Evolutionary conservation across 1,284 basidiomycete species (phyloP).

Genomic region (Microbotryum violaceum): DNA sequence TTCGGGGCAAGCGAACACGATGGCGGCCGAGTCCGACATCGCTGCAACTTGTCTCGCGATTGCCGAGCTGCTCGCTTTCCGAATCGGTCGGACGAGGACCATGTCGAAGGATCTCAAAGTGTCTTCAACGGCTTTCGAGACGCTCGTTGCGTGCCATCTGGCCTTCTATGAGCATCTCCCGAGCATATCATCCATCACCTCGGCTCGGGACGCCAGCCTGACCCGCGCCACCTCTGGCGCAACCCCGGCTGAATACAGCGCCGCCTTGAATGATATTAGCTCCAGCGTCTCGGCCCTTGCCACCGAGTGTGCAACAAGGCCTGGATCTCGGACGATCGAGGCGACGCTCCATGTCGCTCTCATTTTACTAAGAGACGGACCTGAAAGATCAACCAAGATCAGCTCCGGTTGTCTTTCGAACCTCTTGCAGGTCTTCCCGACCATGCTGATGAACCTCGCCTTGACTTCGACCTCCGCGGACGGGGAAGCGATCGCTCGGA

Average conservation of each 20-base stretch:
- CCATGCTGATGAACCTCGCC: constrained; percentile 1
- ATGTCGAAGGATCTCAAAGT: constrained; percentile 3
- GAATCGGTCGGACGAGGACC: constrained; percentile 5
- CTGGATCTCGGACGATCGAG: not conserved
- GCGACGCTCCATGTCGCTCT: constrained; percentile 2
- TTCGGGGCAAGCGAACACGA: no score
- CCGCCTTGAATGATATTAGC: constrained; percentile 1
- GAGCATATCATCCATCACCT: not conserved
- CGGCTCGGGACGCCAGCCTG: constrained; percentile 6
- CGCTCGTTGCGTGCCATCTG: constrained; percentile 15
- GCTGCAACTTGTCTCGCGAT: constrained; percentile 3
- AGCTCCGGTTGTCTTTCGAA: constrained; percentile 15
- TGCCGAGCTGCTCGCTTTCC: constrained; percentile 3
- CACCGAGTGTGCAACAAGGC: not conserved
- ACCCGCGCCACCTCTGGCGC: not conserved
- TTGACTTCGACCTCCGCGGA: not conserved
- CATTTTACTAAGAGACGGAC: constrained; percentile 16
- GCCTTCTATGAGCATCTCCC: constrained; percentile 11
- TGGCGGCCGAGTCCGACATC: not conserved
- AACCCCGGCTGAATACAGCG: constrained; percentile 9
- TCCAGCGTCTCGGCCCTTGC: not conserved
- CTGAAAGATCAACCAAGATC: constrained; percentile 21
- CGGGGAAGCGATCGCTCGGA: not conserved
- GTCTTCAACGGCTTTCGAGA: constrained; percentile 11
- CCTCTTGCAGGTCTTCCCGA: constrained; percentile 16